Percentiles rank a stretch among this genome's conserved stretches.
These are phyloP conservation scores for Ganoderma meredithae DNA, from an alignment of 1,284 basidiomycete species.

Conservation along the genomic window DNA sequence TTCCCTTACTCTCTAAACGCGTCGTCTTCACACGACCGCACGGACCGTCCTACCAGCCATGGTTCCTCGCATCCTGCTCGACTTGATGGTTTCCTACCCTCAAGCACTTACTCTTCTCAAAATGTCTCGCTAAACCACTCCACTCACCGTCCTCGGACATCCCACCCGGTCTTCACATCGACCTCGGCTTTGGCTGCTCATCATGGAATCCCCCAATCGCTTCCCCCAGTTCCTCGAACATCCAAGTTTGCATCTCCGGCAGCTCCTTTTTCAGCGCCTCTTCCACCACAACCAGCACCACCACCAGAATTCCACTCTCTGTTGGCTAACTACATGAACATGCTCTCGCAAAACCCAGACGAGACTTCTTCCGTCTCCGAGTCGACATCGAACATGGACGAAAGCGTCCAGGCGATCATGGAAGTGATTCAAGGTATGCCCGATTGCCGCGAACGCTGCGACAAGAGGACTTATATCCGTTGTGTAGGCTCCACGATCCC, in stretches of 20 bases:
- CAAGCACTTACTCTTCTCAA: conserved; percentile 47
- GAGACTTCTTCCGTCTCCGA: conserved; percentile 34
- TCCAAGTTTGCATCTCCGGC: conserved; percentile 50
- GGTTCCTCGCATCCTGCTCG: conserved; percentile 38
- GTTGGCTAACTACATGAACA: conserved; percentile 55
- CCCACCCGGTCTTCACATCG: conserved; percentile 53
- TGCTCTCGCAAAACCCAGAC: conserved; percentile 51
- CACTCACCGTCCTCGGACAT: conserved; percentile 51
- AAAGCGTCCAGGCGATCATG: conserved; percentile 50
- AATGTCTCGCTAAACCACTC: conserved; percentile 55
- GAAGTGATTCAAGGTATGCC: conserved; percentile 51
- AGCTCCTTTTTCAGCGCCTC: conserved; percentile 30
- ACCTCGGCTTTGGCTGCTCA: conserved; percentile 70
- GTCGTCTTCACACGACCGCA: conserved; percentile 40
- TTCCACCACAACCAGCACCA: conserved; percentile 27
- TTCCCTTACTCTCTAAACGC: conserved; percentile 42
- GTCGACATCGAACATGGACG: conserved; percentile 35
- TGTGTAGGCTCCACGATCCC: conserved; percentile 47
- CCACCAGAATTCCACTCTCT: conserved; percentile 43
- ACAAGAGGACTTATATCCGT: not conserved
- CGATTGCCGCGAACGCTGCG: not conserved
- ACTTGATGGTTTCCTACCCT: conserved; percentile 50
- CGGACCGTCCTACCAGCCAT: conserved; percentile 44
- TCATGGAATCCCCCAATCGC: conserved; percentile 75
- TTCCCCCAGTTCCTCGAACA: conserved; percentile 70